Conservation (phyloP, 2,329 filamentous ascomycete genomes). For the Trichoderma aggressivum region DNA sequence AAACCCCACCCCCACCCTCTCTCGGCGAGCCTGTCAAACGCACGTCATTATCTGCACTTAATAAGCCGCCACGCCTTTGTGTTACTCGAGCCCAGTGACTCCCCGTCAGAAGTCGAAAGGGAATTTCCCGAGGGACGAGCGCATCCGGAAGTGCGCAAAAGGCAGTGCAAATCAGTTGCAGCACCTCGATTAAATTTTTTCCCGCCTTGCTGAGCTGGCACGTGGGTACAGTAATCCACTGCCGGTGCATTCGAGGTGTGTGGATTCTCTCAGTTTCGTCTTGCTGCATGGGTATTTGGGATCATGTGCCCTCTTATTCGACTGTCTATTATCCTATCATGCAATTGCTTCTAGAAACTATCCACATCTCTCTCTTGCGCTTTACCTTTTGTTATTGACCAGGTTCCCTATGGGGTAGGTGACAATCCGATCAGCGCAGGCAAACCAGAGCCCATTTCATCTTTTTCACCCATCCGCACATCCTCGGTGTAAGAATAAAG, state of each 20-base stretch:
- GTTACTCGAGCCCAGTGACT: not conserved
- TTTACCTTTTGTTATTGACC: not conserved
- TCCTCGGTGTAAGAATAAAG: not conserved
- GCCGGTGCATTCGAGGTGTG: slow-evolving; percentile 7
- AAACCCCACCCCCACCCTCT: slow-evolving; percentile 16
- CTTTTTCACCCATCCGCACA: not conserved
- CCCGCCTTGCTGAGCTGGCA: not conserved
- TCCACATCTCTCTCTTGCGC: not conserved
- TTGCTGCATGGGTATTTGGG: slow-evolving; percentile 5
- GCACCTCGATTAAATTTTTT: not conserved
- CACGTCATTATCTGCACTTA: slow-evolving; percentile 16
- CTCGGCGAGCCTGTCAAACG: slow-evolving; percentile 14
- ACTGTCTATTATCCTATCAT: not conserved
- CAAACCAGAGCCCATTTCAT: not conserved
- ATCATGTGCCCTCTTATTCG: slow-evolving; percentile 7
- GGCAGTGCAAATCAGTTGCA: not conserved
- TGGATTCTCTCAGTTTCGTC: not conserved
- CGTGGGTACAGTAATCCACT: slow-evolving; percentile 11
- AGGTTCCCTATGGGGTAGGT: slow-evolving; percentile 12
- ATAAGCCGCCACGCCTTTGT: slow-evolving; percentile 13
- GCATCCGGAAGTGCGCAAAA: not conserved
- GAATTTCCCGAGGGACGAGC: not conserved
- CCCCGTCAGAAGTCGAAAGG: not conserved
- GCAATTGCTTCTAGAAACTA: not conserved
- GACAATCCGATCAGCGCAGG: not conserved